These are phyloP conservation scores for Candida pseudoviswanathii DNA, from an alignment of 1,139 yeast genomes.

Conservation along the genomic window DNA sequence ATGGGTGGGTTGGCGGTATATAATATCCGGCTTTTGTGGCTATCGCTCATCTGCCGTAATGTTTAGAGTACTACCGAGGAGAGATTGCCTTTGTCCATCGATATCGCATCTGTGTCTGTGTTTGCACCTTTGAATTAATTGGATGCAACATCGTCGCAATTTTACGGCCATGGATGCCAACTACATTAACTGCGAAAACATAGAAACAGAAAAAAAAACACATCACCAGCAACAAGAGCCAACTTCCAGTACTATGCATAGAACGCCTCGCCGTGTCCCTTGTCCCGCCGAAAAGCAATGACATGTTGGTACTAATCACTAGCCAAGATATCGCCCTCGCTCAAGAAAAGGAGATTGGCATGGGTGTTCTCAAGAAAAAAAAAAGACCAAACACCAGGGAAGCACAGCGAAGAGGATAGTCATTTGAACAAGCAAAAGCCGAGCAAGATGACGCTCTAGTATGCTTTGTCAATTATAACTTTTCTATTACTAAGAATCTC, in stretches of 20 bases:
- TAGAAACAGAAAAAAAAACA: not conserved
- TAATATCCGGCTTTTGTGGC: not conserved
- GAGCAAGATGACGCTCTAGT: not conserved
- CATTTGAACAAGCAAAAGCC: not conserved
- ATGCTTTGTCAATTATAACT: not conserved
- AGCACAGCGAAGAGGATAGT: not conserved
- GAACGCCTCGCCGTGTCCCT: too few species aligned
- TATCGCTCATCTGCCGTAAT: too few species aligned
- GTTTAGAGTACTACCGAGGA: too few species aligned
- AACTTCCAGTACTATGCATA: too few species aligned
- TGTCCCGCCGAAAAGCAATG: too few species aligned
- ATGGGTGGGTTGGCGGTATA: not conserved
- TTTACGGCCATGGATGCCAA: constrained; percentile 1
- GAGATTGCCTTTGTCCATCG: too few species aligned
- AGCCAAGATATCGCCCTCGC: not conserved
- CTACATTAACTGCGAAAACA: not conserved
- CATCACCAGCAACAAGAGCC: too few species aligned
- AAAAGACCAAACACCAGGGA: not conserved
- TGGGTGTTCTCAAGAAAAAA: not conserved
- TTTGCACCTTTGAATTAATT: not conserved
- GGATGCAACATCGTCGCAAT: constrained; percentile 5
- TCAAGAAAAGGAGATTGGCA: not conserved
- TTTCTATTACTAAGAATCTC: not conserved
- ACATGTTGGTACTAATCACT: too few species aligned
- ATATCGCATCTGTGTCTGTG: too few species aligned